Evolutionary conservation across 2,329 filamentous ascomycete genomes (phyloP).

Genomic region (Arthrobotrys sphaeroides): DNA sequence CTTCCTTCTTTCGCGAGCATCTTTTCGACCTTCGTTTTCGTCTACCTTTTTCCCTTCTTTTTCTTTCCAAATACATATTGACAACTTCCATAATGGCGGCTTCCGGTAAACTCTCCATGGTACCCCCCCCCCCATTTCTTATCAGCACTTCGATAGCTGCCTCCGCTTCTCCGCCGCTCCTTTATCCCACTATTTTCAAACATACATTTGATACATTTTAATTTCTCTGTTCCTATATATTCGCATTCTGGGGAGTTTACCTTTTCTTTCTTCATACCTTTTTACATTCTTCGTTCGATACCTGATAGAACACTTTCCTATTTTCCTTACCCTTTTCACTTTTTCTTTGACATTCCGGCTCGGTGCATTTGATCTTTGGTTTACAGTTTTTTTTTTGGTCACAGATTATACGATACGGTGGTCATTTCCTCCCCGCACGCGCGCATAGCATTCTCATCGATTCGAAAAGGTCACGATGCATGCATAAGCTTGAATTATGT

Average conservation of each 20-base stretch:
- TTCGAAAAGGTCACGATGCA: constrained; percentile 13
- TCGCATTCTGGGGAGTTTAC: constrained; percentile 31
- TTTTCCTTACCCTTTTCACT: background rate
- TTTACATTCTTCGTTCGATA: constrained; percentile 28
- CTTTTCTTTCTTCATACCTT: constrained; percentile 8
- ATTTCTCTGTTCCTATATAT: constrained; percentile 19
- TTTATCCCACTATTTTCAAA: background rate
- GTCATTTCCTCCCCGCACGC: background rate
- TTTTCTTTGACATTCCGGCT: constrained; percentile 14
- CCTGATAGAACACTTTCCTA: constrained; percentile 43
- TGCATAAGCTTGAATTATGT: constrained; percentile 1
- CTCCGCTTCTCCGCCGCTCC: constrained; percentile 31
- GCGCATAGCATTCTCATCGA: constrained; percentile 13
- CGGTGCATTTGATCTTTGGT: constrained; percentile 20
- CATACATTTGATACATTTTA: constrained; percentile 29
- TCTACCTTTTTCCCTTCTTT: background rate
- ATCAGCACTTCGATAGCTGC: constrained; percentile 50
- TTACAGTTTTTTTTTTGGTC: constrained; percentile 16
- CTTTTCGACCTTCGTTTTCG: background rate
- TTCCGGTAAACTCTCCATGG: constrained; percentile 41
- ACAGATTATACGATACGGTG: constrained; percentile 49
- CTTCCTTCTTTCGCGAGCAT: background rate
- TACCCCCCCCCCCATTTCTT: constrained; percentile 9
- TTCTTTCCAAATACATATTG: background rate
- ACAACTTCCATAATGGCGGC: constrained; percentile 17